Evolutionary conservation across 805 yeast species (phyloP).

Genomic region (Starmerella bombi): DNA sequence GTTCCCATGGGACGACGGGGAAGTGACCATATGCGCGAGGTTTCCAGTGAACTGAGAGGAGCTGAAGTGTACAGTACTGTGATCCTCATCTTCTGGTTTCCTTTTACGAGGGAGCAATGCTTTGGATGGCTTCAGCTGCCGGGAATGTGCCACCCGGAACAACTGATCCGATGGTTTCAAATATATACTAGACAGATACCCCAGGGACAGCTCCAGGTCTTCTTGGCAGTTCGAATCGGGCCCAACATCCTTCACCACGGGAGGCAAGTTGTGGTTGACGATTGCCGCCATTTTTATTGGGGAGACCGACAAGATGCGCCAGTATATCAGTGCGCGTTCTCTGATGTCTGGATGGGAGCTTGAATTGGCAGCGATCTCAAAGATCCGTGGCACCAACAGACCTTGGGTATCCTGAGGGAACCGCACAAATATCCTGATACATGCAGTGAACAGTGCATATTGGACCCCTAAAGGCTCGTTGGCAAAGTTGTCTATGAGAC

Average conservation of each 20-base stretch:
- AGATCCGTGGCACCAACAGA: conserved; percentile 40
- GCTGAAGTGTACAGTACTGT: neutral
- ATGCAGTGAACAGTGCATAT: conserved; percentile 56
- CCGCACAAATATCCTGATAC: conserved; percentile 52
- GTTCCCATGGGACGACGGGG: neutral
- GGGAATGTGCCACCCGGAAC: conserved; percentile 37
- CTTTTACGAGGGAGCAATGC: conserved; percentile 19
- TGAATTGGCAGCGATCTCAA: conserved; percentile 62
- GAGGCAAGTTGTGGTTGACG: conserved; percentile 49
- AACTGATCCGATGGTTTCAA: conserved; percentile 73
- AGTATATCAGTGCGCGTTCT: conserved; percentile 73
- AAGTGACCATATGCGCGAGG: neutral
- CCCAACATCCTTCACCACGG: conserved; percentile 54
- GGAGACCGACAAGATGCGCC: conserved; percentile 52
- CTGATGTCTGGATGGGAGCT: conserved; percentile 72
- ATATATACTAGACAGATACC: conserved; percentile 71
- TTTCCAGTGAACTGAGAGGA: neutral
- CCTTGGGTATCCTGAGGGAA: conserved; percentile 42
- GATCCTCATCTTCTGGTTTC: neutral
- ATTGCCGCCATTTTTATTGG: conserved; percentile 37
- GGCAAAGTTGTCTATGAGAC: conserved; percentile 35
- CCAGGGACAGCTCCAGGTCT: conserved; percentile 70
- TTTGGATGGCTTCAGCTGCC: conserved; percentile 17
- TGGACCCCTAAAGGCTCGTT: conserved; percentile 68
- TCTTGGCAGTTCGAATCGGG: conserved; percentile 59